These are phyloP conservation scores for Sphaerobolus stellatus DNA, from an alignment of 1,284 basidiomycete species.

Conservation along the genomic window DNA sequence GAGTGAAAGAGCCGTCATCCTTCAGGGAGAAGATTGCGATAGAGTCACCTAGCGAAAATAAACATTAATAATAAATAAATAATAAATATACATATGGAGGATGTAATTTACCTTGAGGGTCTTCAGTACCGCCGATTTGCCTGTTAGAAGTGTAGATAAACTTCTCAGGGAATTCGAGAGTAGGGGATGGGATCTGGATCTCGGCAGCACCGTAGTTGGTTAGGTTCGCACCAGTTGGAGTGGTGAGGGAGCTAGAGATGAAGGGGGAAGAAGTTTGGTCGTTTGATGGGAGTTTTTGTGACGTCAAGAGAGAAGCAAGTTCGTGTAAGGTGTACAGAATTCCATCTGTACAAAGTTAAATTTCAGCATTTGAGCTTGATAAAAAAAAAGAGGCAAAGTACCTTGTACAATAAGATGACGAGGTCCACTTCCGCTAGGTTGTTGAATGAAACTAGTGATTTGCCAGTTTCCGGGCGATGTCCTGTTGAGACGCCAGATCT, in stretches of 20 bases:
- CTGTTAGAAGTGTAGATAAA: conserved; percentile 73
- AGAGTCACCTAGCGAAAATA: conserved; percentile 46
- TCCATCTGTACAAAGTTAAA: conserved; percentile 39
- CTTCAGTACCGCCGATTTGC: conserved; percentile 48
- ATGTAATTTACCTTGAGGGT: conserved; percentile 25
- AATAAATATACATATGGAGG: background rate
- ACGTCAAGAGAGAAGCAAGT: conserved; percentile 58
- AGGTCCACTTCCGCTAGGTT: conserved; percentile 64
- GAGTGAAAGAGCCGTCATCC: conserved; percentile 6
- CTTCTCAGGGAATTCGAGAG: conserved; percentile 44
- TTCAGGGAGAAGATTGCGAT: conserved; percentile 52
- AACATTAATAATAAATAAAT: background rate
- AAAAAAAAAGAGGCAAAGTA: conserved; percentile 26
- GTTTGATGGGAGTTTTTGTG: conserved; percentile 54
- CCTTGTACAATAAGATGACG: conserved; percentile 58
- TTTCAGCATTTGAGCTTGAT: conserved; percentile 11
- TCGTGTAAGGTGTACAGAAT: conserved; percentile 65
- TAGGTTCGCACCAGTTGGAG: conserved; percentile 19
- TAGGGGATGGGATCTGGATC: conserved; percentile 56
- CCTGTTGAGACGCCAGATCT: conserved; percentile 58
- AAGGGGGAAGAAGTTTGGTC: conserved; percentile 36
- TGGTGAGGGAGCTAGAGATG: conserved; percentile 7
- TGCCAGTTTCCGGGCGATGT: conserved; percentile 36
- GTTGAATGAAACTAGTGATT: conserved; percentile 61
- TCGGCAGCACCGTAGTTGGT: conserved; percentile 55